Percentiles rank a stretch among this genome's conserved stretches.
Evolutionary conservation across 1,139 yeast species (phyloP).

Genomic region (Geotrichum phurueaensis): DNA sequence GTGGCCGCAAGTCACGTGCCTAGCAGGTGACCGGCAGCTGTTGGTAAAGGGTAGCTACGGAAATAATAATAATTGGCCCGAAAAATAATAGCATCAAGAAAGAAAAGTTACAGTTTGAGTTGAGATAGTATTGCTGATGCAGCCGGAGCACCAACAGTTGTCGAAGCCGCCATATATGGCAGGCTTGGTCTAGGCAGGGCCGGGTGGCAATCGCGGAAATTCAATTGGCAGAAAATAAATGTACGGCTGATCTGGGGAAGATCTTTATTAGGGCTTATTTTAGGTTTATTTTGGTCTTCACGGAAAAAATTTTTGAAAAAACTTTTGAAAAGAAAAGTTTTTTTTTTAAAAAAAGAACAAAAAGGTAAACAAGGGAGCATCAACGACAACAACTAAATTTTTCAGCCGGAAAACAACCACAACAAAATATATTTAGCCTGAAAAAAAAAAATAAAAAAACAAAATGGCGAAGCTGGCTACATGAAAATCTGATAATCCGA

Average conservation of each 20-base stretch:
- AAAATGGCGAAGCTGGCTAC: background rate
- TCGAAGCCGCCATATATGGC: too few species aligned
- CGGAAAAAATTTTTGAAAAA: too few species aligned
- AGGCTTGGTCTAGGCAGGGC: background rate
- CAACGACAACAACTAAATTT: too few species aligned
- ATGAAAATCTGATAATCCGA: background rate
- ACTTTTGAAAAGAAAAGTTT: too few species aligned
- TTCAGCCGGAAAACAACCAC: background rate
- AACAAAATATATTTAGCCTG: background rate
- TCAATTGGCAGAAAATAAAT: background rate
- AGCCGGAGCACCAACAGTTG: too few species aligned
- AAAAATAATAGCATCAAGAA: too few species aligned
- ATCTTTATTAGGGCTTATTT: too few species aligned
- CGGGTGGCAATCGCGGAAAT: background rate
- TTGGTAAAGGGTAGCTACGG: background rate
- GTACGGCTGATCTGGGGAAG: background rate
- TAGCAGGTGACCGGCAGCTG: background rate
- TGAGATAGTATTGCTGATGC: too few species aligned
- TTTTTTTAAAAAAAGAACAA: too few species aligned
- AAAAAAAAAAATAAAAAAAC: background rate
- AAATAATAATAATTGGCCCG: too few species aligned
- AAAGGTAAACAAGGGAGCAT: too few species aligned
- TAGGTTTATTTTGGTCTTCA: background rate
- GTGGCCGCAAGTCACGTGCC: background rate
- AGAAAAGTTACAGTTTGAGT: too few species aligned